Base-by-base conservation (phyloP, 768 basidiomycete genomes). In the Gyrodon lividus region DNA sequence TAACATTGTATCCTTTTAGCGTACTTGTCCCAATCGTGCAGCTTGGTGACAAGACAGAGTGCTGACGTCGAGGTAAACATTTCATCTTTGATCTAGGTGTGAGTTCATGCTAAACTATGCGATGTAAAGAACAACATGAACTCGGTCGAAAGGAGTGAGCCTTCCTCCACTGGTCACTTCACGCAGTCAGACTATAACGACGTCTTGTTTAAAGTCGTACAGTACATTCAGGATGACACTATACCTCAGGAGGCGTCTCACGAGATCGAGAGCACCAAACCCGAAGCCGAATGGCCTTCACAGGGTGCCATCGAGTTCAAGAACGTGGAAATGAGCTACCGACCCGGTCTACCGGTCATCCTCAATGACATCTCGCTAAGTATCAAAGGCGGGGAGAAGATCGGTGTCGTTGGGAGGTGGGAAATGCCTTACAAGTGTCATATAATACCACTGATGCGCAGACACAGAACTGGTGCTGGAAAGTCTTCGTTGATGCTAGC, bases 311-410 rank as follows among this genome's bases (percentile, higher is more conserved):
- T 92, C 58, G 74, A 79, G 43, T 83, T 91, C 66, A 73, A 82
- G 20, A 67, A 87, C 31, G 72, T 85, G 20, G 62, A 69, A 5
- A 78, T 86, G 79, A 72, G 73, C 16, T 91, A 92, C 62, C 72
- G 89, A 19, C 77, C 81, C 0, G 86, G 84, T 4, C 72, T 90
- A n/a, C 87, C 88, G 0, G 76, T 79, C 13, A 87, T 90, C 3
- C 73, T 92, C 33, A 82, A 83, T 58, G 81, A 80, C 0, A 71
- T 91, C 17, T 77, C 78, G 5, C 42, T 90, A 58, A 69, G 69
- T n/a, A 78, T 91, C 40, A 67, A 72, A 2, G 79, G 78, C 0
- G 83, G 84, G 0, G 87, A 92, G 68, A 88, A 89, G 72, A 82
- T 91, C 48, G 89, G 87, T 13, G 80, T 91, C 33, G 87, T 91